phyloP scores from a whole-genome alignment of 225 moss, liverwort and hornwort genomes.

The Polytrichum commune region DNA sequence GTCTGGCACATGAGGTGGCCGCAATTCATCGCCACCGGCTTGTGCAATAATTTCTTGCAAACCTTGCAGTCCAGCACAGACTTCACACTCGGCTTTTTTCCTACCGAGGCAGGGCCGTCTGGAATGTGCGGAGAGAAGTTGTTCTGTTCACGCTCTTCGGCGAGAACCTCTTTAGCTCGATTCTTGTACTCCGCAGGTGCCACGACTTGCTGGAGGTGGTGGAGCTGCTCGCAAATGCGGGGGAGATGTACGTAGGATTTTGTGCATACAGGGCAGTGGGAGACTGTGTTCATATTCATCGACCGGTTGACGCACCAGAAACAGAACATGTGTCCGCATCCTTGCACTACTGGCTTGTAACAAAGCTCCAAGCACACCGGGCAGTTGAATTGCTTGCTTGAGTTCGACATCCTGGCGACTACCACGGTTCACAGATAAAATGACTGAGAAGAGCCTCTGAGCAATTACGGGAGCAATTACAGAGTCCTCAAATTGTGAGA shows the following conservation, averaged over 20 bases:
- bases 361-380: slow-evolving; percentile 85
- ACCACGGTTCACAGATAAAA: neutral
- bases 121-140: slow-evolving; percentile 66
- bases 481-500: too few species aligned
- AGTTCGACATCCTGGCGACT: slow-evolving; percentile 43
- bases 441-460: too few species aligned
- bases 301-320: slow-evolving; percentile 90
- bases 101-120: slow-evolving; percentile 31
- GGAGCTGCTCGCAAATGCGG: slow-evolving; percentile 79
- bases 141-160: slow-evolving; percentile 63
- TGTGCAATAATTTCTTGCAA: slow-evolving; percentile 75
- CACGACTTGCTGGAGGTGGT: slow-evolving; percentile 63
- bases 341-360: slow-evolving; percentile 95
- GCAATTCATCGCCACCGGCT: slow-evolving; percentile 84
- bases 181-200: slow-evolving; percentile 54
- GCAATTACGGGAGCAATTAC: too few species aligned
- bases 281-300: slow-evolving; percentile 75
- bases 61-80: slow-evolving; percentile 50
- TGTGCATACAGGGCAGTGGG: slow-evolving; percentile 88
- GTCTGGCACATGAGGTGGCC: slow-evolving; percentile 82
- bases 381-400: slow-evolving; percentile 76
- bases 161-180: slow-evolving; percentile 32
- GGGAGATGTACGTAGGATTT: slow-evolving; percentile 86
- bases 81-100: slow-evolving; percentile 16
- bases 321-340: slow-evolving; percentile 95